Evolutionary conservation across 495 filamentous ascomycete genomes (phyloP), one percentile per base, ranked within the genome.

Genomic region (Penicillium ochrochloron): DNA sequence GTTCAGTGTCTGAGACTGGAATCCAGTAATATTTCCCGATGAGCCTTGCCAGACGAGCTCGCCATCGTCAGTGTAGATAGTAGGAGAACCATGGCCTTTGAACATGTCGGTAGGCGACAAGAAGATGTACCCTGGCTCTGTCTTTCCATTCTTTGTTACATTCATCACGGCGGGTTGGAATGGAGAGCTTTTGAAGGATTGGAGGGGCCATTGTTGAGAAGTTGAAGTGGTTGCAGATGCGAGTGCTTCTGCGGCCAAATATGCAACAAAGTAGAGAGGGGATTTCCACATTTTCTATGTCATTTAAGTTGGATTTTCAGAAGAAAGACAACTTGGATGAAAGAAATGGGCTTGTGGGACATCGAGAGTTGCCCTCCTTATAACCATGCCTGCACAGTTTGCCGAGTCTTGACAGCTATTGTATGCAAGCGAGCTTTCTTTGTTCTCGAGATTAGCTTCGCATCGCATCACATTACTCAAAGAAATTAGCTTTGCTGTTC

Each of bases 111-210:
- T 42, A 2, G 37, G 19, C 44, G 33, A 41, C 5, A 57, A 19
- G 23, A 57, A 57, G 19, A 57, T 57, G 35, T 41, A 57, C 0
- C 55, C 55, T 25, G 23, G 55, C 55, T 57, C 31, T 42, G 55
- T 57, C 31, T 54, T 57, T 14, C 55, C 34, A 39, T 57, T 57
- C 55, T 57, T 41, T 17, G 55, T 44, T 7, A 57, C 34, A 23
- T 57, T 57, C 55, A 57, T 63, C 31, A 60, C 57, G 3, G 27
- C 19, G 17, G 51, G 15, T 25, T 54, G 51, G 9, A 54, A 15
- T 19, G 57, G 37, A 3, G 57, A 48, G 44, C 57, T 46, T 23
- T 46, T 60, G 27, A 50, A 60, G 17, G 21, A 19, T 27, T 60
- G 51, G 27, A 54, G 3, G 5, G 51, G 51, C 51, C 51, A 54